A percentile compares a stretch with the other conserved stretches of the same genome.
These are phyloP conservation scores for Magnaporthiopsis incrustans DNA, from an alignment of 2,329 filamentous ascomycete genomes.

Conservation along the genomic window DNA sequence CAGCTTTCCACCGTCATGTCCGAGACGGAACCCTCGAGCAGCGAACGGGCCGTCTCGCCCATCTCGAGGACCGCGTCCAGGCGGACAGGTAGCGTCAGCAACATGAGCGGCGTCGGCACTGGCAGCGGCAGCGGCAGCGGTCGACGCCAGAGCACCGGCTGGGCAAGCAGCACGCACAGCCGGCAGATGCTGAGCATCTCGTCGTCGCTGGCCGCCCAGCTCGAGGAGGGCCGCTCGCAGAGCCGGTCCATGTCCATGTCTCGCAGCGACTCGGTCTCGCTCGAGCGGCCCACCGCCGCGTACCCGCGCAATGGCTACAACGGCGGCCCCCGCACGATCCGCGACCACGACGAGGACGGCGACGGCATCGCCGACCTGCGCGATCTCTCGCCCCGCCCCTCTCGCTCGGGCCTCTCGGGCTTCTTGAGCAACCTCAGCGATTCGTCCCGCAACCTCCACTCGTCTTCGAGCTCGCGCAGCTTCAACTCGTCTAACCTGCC, in stretches of 20 bases:
- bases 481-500: conserved; percentile 38
- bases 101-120: conserved; percentile 16
- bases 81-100: conserved; percentile 28
- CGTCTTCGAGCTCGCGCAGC: conserved; percentile 37
- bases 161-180: conserved; percentile 39
- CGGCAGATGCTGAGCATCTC: conserved; percentile 50
- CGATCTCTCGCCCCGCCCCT: conserved; percentile 42
- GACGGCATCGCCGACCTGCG: conserved; percentile 56
- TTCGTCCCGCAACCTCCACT: conserved; percentile 46
- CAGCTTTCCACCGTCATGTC: conserved; percentile 57
- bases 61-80: conserved; percentile 40
- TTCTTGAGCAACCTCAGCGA: conserved; percentile 35
- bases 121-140: conserved; percentile 17
- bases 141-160: conserved; percentile 39
- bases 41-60: conserved; percentile 34
- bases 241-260: conserved; percentile 20
- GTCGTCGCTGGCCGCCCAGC: conserved; percentile 39
- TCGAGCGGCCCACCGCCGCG: conserved; percentile 41
- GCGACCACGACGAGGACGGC: conserved; percentile 55
- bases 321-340: conserved; percentile 37
- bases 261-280: conserved; percentile 33
- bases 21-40: conserved; percentile 48
- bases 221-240: conserved; percentile 25
- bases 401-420: conserved; percentile 43
- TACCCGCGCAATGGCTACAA: conserved; percentile 31